These are phyloP conservation scores for Esteya vermicola DNA, from an alignment of 2,329 filamentous ascomycete species.

Conservation along the genomic window DNA sequence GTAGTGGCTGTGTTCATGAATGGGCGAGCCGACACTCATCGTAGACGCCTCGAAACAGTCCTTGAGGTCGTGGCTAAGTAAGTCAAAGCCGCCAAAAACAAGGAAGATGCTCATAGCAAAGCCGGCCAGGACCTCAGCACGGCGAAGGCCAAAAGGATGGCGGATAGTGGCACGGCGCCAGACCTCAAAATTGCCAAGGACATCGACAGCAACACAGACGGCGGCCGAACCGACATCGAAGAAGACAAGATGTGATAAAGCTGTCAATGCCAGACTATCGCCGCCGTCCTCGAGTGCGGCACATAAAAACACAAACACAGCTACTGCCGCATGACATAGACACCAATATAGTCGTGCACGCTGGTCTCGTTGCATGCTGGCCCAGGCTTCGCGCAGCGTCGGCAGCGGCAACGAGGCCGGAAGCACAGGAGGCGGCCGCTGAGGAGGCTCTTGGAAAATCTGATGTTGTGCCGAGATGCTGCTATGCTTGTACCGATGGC, in stretches of 20 bases:
- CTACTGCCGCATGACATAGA: constrained; percentile 71
- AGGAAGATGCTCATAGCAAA: constrained; percentile 94
- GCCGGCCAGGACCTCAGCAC: constrained; percentile 84
- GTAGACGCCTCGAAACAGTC: constrained; percentile 59
- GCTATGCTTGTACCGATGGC: constrained; percentile 96
- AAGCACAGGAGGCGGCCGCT: constrained; percentile 70
- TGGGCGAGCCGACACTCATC: no score
- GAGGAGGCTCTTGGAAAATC: constrained; percentile 87
- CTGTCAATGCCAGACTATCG: constrained; percentile 80
- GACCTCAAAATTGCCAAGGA: constrained; percentile 92
- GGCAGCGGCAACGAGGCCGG: constrained; percentile 87
- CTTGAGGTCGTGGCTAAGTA: constrained; percentile 86
- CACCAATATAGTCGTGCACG: constrained; percentile 77
- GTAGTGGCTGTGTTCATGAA: constrained; percentile 40
- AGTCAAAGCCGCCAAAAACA: constrained; percentile 92
- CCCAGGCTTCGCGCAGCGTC: constrained; percentile 74
- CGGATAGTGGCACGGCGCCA: constrained; percentile 88
- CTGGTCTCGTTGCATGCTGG: constrained; percentile 82
- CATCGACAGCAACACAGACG: constrained; percentile 82
- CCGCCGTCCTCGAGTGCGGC: constrained; percentile 35
- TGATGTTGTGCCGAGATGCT: constrained; percentile 80
- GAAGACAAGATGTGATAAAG: constrained; percentile 82
- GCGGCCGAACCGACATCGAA: constrained; percentile 90
- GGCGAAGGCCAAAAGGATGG: constrained; percentile 85
- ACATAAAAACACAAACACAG: constrained; percentile 72